Percentiles rank a stretch among this genome's conserved stretches.
Conservation (phyloP, 2,329 filamentous ascomycete genomes). For the Aspergillus quadricinctus region DNA sequence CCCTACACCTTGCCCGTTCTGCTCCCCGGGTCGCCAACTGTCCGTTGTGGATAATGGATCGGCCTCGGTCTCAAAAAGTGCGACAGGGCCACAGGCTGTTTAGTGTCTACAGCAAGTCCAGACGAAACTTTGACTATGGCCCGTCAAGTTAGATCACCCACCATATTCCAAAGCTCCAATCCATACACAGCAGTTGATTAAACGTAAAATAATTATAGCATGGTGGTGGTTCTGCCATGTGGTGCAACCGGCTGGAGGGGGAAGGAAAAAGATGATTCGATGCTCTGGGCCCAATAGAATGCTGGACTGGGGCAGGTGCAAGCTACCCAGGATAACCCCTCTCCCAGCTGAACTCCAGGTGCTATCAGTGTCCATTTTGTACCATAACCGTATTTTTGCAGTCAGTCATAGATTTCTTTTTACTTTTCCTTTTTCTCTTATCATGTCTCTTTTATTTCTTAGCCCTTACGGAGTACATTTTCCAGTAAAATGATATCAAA, state of each 20-base stretch:
- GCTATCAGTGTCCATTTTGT: background rate
- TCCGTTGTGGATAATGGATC: background rate
- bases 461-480: background rate
- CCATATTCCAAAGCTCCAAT: background rate
- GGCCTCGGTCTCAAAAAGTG: background rate
- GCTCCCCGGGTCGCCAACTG: background rate
- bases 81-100: no score
- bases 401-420: background rate
- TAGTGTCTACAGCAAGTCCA: background rate
- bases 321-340: constrained; percentile 1
- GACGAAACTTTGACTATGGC: background rate
- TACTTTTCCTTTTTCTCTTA: background rate
- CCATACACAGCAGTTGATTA: background rate
- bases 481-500: background rate
- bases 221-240: constrained; percentile 13
- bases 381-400: background rate
- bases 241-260: constrained; percentile 2
- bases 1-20: background rate
- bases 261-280: background rate
- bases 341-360: background rate
- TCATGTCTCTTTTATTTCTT: background rate
- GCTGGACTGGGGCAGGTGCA: background rate
- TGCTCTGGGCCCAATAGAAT: background rate
- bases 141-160: background rate
- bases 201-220: background rate